Base-by-base conservation (phyloP, 768 basidiomycete genomes). In the Leccinum incarnatum region DNA sequence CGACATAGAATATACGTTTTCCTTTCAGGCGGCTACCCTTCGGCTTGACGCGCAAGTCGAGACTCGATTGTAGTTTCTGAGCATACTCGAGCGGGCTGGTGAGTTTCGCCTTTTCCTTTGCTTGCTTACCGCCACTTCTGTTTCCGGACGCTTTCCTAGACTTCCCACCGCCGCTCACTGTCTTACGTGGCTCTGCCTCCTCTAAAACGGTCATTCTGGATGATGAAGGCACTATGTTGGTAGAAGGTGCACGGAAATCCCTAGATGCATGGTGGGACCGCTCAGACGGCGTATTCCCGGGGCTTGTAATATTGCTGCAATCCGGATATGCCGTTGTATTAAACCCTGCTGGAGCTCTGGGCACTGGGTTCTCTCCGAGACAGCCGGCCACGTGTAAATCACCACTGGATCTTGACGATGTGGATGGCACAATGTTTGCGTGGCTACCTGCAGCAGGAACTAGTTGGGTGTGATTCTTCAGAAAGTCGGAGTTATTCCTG, bases 41-140 rank as follows among this genome's bases (percentile, higher is more conserved):
- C 59, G 56, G 62, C 56, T 49, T 62, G 17, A 56, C 61, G 14
- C 63, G 59, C 47, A 63, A 50, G 46, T 66, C 62, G 56, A 62
- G 59, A 46, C 74, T 69, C 5, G 74, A 74, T 27, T 77, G 74
- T 15, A 86, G 69, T 60, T 73, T 79, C 64, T 75, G 76, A 4
- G 83, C 86, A 63, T 81, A 88, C 60, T 85, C 81, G 4, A 75
- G 69, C 2, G 84, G 83, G 1, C 77, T 81, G 55, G 83, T 62
- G 14, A 74, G 73, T 50, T 71, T 64, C 37, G 72, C 74, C 59
- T 79, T 81, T 54, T 75, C 75, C 63, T 78, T 79, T 57, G 69
- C 75, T 63, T 74, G 69, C 66, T 69, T 70, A 49, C 37, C 59
- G 19, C 57, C 46, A 46, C 58, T 63, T 5, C 58, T 25, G 7